Evolutionary conservation across 1,139 yeast genomes (phyloP), one percentile per base, ranked within the genome.

Genomic region (Geotrichum australiense): DNA sequence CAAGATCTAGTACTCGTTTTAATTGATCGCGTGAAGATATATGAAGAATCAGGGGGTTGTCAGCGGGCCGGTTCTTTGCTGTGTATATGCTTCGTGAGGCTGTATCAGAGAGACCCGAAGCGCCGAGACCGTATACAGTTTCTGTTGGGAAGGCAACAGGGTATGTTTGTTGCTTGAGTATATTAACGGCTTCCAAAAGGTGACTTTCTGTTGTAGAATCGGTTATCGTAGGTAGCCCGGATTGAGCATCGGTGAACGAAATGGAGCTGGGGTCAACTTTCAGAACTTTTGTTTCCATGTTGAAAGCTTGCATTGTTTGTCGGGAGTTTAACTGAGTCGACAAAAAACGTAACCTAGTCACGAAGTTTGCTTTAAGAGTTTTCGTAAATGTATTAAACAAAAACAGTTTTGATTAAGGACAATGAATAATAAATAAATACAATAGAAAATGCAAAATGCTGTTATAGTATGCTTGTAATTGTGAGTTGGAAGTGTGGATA

Each of bases 61-160:
- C 98, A 2, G 94, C 79, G 0, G 98, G 98, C 49, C 98, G 69
- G 56, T 86, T 86, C 56, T 91, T 91, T 26, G 96, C 97, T 24
- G 63, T 68, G 60, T 87, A 91, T 8, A 91, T 91, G 38, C 80
- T 74, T 44, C 63, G 60, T 1, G 89, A 95, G 0, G 94, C 74
- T 5, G 74, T 77, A 43, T 86, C 87, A 43, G 69, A 71, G 44
- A 85, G 66, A 0, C 94, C 85, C 3, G 91, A 80, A 0, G 94
- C 98, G 0, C 95, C 98, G 2, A 91, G 69, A 0, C 98, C 98
- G 58, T 91, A 91, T 0, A 91, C 98, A 0, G 98, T 91, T 58
- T 91, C 98, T 0, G 98, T 86, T 2, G 98, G 98, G 56, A 91
- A 89, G 0, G 93, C 97, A 12, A 91, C 87, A 0, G 80, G 86